Percentiles rank a stretch among this genome's conserved stretches.
These are phyloP conservation scores for Apiospora marii DNA, from an alignment of 2,329 filamentous ascomycete genomes.

Conservation along the genomic window DNA sequence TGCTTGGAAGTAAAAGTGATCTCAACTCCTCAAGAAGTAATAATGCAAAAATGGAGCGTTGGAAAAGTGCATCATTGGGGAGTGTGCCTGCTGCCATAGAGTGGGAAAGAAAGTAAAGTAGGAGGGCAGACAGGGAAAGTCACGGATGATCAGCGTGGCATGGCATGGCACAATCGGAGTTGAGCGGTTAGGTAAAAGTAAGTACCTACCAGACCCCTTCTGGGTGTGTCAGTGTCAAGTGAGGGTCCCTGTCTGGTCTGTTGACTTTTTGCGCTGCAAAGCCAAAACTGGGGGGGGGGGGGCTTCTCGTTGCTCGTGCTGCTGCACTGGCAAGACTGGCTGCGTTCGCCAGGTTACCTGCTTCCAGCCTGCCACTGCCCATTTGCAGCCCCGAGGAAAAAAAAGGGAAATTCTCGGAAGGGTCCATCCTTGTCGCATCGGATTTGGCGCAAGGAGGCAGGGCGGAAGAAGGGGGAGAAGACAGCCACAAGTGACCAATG, in stretches of 20 bases:
- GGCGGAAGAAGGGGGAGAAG: not conserved
- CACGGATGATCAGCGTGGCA: slow-evolving; percentile 15
- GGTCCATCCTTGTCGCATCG: slow-evolving; percentile 22
- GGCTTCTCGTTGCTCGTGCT: not conserved
- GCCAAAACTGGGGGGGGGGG: not conserved
- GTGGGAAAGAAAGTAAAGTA: slow-evolving; percentile 8
- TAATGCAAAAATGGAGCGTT: not conserved
- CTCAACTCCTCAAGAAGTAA: slow-evolving; percentile 14
- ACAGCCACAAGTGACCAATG: slow-evolving; percentile 23
- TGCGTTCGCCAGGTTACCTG: not conserved
- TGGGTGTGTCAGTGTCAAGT: slow-evolving; percentile 3
- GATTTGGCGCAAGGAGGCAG: slow-evolving; percentile 6
- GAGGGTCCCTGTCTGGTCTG: slow-evolving; percentile 6
- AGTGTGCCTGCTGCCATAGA: slow-evolving; percentile 10
- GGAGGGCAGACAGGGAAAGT: slow-evolving; percentile 15
- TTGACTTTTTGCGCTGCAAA: not conserved
- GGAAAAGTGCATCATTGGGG: slow-evolving; percentile 21
- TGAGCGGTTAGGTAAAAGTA: slow-evolving; percentile 6
- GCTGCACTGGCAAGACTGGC: too few species aligned
- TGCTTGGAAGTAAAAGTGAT: not conserved
- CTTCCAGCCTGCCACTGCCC: not conserved
- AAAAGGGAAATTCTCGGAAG: slow-evolving; percentile 19
- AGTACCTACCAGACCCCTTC: slow-evolving; percentile 9
- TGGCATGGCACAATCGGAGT: slow-evolving; percentile 11
- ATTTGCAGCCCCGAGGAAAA: not conserved